phyloP scores from a whole-genome alignment of 768 basidiomycete species.

The Amyloporia xantha region DNA sequence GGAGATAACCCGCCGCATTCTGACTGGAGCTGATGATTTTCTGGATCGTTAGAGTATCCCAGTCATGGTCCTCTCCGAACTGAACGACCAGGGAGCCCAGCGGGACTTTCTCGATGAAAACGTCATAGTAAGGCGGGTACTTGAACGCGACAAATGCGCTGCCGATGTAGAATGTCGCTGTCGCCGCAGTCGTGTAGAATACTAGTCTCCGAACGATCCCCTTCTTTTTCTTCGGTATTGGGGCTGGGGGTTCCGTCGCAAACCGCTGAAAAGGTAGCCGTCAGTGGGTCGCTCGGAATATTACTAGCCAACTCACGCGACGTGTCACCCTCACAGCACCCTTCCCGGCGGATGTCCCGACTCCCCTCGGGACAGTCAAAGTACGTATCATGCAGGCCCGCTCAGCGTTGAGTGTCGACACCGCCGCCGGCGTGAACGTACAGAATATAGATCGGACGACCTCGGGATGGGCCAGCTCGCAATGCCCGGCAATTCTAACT shows the following conservation, averaged over 20 bases:
- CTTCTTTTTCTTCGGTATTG: slow-evolving; percentile 42
- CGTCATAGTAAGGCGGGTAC: slow-evolving; percentile 73
- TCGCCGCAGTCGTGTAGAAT: slow-evolving; percentile 58
- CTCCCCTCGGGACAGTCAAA: slow-evolving; percentile 49
- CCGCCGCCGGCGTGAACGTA: background rate
- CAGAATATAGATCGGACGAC: background rate
- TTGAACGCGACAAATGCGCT: slow-evolving; percentile 77
- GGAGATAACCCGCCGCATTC: slow-evolving; percentile 40
- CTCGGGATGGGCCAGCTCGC: background rate
- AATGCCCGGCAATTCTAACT: background rate
- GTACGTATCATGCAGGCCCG: slow-evolving; percentile 42
- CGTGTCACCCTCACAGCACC: slow-evolving; percentile 45
- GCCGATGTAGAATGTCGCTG: slow-evolving; percentile 75
- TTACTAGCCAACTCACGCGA: slow-evolving; percentile 41
- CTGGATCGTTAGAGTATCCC: slow-evolving; percentile 68
- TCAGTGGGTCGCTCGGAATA: background rate
- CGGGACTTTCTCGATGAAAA: slow-evolving; percentile 79
- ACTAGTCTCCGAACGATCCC: slow-evolving; percentile 52
- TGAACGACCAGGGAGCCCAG: slow-evolving; percentile 72
- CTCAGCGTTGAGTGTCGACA: slow-evolving; percentile 2
- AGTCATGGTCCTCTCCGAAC: slow-evolving; percentile 71
- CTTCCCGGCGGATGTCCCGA: slow-evolving; percentile 35
- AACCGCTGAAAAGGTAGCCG: slow-evolving; percentile 42
- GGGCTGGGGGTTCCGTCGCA: slow-evolving; percentile 46
- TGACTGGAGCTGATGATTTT: slow-evolving; percentile 50